These are phyloP conservation scores for Trypethelium eluteriae DNA, from an alignment of 495 filamentous ascomycete genomes.

Conservation along the genomic window DNA sequence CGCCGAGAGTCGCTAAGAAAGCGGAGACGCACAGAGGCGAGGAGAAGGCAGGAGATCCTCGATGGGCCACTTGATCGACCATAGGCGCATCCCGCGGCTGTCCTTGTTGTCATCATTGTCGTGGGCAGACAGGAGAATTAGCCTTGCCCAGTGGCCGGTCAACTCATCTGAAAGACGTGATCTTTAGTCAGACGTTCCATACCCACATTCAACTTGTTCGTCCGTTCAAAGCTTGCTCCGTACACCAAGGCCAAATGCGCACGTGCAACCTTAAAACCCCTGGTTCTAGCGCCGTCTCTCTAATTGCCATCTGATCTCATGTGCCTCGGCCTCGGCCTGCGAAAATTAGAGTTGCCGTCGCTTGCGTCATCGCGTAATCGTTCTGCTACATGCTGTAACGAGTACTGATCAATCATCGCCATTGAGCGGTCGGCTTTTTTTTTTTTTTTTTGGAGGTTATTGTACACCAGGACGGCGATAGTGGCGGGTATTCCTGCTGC, in stretches of 20 bases:
- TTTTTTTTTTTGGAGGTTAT: too few species aligned
- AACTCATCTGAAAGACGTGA: not conserved
- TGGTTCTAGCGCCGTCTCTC: not conserved
- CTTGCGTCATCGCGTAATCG: too few species aligned
- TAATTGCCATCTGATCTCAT: too few species aligned
- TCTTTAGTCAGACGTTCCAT: constrained; percentile 1
- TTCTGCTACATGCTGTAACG: too few species aligned
- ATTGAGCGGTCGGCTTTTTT: too few species aligned
- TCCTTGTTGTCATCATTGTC: not conserved
- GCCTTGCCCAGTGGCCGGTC: not conserved
- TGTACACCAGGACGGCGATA: too few species aligned
- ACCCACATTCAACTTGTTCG: not conserved
- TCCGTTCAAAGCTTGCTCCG: not conserved
- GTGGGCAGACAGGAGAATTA: not conserved
- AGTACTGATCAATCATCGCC: too few species aligned
- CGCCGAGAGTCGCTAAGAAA: not conserved
- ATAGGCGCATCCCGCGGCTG: constrained; percentile 1
- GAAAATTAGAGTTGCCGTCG: too few species aligned
- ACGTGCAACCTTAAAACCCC: not conserved
- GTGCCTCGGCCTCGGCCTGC: too few species aligned
- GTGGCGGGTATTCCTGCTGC: too few species aligned
- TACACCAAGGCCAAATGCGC: not conserved
- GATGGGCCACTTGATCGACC: not conserved
- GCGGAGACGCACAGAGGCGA: not conserved
- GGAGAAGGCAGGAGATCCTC: not conserved